Percentiles rank a stretch among this genome's conserved stretches.
Conservation (phyloP, 257 asterid species). For the Penstemon newberryi region DNA sequence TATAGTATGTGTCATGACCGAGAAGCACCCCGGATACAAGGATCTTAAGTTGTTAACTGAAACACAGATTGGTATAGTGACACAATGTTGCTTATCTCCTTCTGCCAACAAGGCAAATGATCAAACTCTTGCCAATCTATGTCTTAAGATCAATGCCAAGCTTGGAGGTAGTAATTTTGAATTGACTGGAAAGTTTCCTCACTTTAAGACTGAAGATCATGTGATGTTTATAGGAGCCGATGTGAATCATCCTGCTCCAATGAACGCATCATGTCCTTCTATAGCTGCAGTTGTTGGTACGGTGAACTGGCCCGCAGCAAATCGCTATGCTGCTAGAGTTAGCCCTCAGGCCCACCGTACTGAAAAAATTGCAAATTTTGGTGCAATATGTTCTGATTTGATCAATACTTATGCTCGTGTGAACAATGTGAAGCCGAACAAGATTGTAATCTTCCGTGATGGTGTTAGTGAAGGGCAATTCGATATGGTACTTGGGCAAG, state of each 20-base stretch:
- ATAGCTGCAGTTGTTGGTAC: slow-evolving; percentile 83
- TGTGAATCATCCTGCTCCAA: slow-evolving; percentile 71
- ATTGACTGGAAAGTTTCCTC: slow-evolving; percentile 42
- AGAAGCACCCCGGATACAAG: slow-evolving; percentile 52
- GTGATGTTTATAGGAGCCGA: slow-evolving; percentile 93
- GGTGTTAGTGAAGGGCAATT: slow-evolving; percentile 81
- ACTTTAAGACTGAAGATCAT: slow-evolving; percentile 40
- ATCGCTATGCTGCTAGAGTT: slow-evolving; percentile 64
- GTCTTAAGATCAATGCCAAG: slow-evolving; percentile 71
- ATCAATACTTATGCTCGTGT: slow-evolving; percentile 34
- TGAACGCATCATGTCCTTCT: slow-evolving; percentile 54
- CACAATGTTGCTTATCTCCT: slow-evolving; percentile 54
- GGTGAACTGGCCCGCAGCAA: slow-evolving; percentile 72
- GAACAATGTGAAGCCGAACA: slow-evolving; percentile 42
- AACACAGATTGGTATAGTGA: slow-evolving; percentile 55
- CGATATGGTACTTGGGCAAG: slow-evolving; percentile 62
- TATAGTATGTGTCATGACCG: slow-evolving; percentile 59
- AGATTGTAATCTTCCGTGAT: slow-evolving; percentile 65
- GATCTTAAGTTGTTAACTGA: slow-evolving; percentile 66
- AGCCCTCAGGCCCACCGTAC: slow-evolving; percentile 58
- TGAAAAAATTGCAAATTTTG: slow-evolving; percentile 58
- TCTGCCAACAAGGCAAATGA: slow-evolving; percentile 42
- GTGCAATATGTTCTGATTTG: slow-evolving; percentile 50
- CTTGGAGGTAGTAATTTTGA: slow-evolving; percentile 74
- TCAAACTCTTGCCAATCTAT: slow-evolving; percentile 59